Percentiles rank a stretch among this genome's conserved stretches.
Conservation (phyloP, 1,284 basidiomycete species). For the Boletus holoroseus region DNA sequence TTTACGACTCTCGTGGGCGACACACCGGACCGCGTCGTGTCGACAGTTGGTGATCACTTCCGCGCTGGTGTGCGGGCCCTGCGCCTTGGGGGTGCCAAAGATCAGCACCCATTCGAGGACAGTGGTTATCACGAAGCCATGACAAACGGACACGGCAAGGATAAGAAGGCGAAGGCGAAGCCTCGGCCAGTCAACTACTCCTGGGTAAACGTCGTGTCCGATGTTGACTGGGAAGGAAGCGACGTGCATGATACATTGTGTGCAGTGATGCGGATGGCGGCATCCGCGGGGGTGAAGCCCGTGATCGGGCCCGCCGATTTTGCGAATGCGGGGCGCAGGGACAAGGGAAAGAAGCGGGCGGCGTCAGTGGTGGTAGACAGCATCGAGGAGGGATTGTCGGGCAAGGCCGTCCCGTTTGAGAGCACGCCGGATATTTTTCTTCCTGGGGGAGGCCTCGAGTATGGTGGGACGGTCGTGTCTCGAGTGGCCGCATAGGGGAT, state of each 20-base stretch:
- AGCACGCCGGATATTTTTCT: conserved; percentile 37
- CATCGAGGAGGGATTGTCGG: conserved; percentile 25
- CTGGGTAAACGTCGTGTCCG: conserved; percentile 68
- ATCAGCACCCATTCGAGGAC: conserved; percentile 29
- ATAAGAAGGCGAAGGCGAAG: conserved; percentile 31
- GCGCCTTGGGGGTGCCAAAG: conserved; percentile 35
- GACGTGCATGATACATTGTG: conserved; percentile 62
- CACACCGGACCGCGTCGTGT: conserved; percentile 52
- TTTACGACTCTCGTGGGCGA: conserved; percentile 77
- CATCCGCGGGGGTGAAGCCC: conserved; percentile 42
- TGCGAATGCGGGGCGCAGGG: conserved; percentile 1
- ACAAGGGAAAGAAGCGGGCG: conserved; percentile 27
- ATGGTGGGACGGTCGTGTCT: conserved; percentile 32
- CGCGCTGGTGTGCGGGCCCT: conserved; percentile 63
- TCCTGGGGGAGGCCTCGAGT: conserved; percentile 26
- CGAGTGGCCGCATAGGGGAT: conserved; percentile 27
- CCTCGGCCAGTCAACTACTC: conserved; percentile 53
- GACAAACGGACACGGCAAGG: conserved; percentile 17
- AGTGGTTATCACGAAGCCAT: conserved; percentile 28
- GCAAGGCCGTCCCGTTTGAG: conserved; percentile 38
- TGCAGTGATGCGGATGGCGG: conserved; percentile 49
- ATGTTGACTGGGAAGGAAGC: conserved; percentile 75
- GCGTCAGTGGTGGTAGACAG: conserved; percentile 11
- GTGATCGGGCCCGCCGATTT: conserved; percentile 33
- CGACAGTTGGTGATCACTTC: conserved; percentile 65